These are phyloP conservation scores for Eucalyptus cladocalyx DNA, from an alignment of 345 rosid genomes.

Conservation along the genomic window DNA sequence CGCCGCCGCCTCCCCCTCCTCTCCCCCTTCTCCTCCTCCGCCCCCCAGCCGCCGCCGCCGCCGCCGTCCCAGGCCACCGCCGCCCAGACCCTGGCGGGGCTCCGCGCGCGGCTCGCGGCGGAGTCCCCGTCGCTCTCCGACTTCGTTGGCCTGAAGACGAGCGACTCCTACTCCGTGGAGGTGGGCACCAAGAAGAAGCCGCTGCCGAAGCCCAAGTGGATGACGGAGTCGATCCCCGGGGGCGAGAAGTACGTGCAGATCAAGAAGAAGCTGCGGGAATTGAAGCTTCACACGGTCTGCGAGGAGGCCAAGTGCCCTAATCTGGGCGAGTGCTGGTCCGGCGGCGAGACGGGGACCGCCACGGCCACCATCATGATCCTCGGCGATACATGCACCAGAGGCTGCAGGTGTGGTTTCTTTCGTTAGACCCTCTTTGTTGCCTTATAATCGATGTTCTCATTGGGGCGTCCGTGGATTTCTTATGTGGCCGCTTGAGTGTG, in stretches of 20 bases:
- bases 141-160: constrained; percentile 32
- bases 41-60: constrained; percentile 2
- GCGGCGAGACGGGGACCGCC: constrained; percentile 96
- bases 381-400: constrained; percentile 95
- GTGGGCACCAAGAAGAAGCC: constrained; percentile 96
- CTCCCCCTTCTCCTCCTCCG: constrained; percentile 13
- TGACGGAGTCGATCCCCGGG: constrained; percentile 85
- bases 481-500: not conserved
- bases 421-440: not conserved
- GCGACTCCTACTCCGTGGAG: constrained; percentile 63
- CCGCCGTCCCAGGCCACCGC: not conserved
- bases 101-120: constrained; percentile 73
- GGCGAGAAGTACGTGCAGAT: constrained; percentile 96
- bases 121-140: constrained; percentile 65
- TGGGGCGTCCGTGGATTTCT: not conserved
- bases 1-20: not conserved
- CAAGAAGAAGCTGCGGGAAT: constrained; percentile 81
- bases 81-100: constrained; percentile 42
- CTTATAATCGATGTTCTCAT: not conserved
- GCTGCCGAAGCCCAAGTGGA: constrained; percentile 97
- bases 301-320: constrained; percentile 97
- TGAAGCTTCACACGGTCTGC: constrained; percentile 96
- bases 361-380: constrained; percentile 95
- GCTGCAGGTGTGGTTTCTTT: constrained; percentile 69
- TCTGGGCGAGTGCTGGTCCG: constrained; percentile 98